These are phyloP conservation scores for Ustilago sp. DNA, from an alignment of 1,284 basidiomycete genomes.

Conservation along the genomic window DNA sequence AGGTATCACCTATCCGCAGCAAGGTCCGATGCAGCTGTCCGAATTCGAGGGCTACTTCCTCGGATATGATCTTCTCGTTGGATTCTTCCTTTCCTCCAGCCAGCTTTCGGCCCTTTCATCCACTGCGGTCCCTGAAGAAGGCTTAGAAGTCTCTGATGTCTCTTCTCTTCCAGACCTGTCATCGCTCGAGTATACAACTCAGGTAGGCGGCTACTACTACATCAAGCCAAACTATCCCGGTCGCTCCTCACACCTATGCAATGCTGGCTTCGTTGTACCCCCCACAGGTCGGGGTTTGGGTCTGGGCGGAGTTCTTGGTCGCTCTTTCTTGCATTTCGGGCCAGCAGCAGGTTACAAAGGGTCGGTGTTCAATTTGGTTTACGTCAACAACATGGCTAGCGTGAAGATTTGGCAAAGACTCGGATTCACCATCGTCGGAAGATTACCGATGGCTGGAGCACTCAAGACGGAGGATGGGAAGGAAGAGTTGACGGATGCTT, in stretches of 20 bases:
- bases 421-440: constrained; percentile 83
- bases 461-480: constrained; percentile 74
- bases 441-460: constrained; percentile 85
- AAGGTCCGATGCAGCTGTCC: constrained; percentile 39
- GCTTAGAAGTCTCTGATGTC: constrained; percentile 11
- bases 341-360: constrained; percentile 77
- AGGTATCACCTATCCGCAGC: constrained; percentile 58
- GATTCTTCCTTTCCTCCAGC: constrained; percentile 36
- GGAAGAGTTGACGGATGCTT: constrained; percentile 87
- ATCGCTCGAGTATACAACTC: constrained; percentile 11
- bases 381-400: constrained; percentile 81
- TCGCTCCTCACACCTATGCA: constrained; percentile 91
- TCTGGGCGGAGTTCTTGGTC: constrained; percentile 80
- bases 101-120: constrained; percentile 5
- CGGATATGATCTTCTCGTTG: constrained; percentile 49
- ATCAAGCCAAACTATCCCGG: constrained; percentile 72
- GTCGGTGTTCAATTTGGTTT: constrained; percentile 94
- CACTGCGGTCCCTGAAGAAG: constrained; percentile 10
- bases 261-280: constrained; percentile 88
- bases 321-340: constrained; percentile 84
- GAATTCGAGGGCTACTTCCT: constrained; percentile 58
- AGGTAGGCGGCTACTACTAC: constrained; percentile 79
- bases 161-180: constrained; percentile 18
- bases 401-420: constrained; percentile 86
- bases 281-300: constrained; percentile 77